A percentile compares a stretch with the other conserved stretches of the same genome.
phyloP scores from a whole-genome alignment of 495 filamentous ascomycete genomes.

The Oidiodendron maius region DNA sequence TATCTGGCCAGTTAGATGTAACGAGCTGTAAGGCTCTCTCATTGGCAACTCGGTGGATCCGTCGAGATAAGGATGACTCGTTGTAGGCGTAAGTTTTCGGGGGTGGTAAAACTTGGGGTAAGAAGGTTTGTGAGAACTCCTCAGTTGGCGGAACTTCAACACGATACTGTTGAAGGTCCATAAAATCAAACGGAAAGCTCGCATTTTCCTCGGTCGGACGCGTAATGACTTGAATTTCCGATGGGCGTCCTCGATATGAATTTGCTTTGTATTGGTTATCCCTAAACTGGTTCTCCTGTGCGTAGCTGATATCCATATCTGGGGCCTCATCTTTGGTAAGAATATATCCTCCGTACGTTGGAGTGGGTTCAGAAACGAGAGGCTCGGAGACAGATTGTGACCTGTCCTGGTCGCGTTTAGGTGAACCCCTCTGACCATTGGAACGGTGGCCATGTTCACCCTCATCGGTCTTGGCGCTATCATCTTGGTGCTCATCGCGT shows the following conservation, averaged over 20 bases:
- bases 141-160: constrained; percentile 18
- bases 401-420: constrained; percentile 5
- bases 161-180: constrained; percentile 20
- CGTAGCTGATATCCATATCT: constrained; percentile 10
- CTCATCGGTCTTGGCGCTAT: background rate
- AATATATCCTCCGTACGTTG: constrained; percentile 11
- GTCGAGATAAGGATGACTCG: constrained; percentile 65
- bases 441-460: constrained; percentile 1
- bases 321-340: constrained; percentile 7
- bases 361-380: background rate
- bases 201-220: constrained; percentile 23
- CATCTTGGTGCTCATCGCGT: constrained; percentile 17
- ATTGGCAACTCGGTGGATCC: constrained; percentile 58
- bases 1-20: constrained; percentile 25
- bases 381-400: background rate
- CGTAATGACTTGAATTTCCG: constrained; percentile 22
- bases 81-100: constrained; percentile 46
- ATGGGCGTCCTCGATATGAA: background rate
- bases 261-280: constrained; percentile 2
- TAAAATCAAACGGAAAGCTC: constrained; percentile 24
- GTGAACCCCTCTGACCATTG: constrained; percentile 2
- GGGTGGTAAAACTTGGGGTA: constrained; percentile 22
- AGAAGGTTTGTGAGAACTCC: constrained; percentile 17
- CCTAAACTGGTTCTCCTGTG: constrained; percentile 6
- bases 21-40: constrained; percentile 62